Base-by-base conservation (phyloP, 306 rosid genomes). In the Crotalaria pallida region DNA sequence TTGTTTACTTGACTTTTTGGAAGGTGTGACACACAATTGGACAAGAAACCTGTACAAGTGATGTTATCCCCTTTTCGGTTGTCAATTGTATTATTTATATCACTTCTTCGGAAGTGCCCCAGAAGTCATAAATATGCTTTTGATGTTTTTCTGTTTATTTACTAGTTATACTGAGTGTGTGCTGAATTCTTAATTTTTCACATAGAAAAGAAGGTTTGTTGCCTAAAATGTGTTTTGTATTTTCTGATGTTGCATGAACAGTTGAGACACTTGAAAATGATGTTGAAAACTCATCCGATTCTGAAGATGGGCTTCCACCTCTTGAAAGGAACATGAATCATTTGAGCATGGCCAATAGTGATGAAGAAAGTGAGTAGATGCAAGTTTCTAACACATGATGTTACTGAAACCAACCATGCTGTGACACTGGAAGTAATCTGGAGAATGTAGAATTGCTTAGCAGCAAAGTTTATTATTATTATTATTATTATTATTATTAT, bases 311-410 rank as follows among this genome's bases (percentile, higher is more conserved):
- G 60, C 95, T 90, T 78, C 96, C 98, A 4, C 97, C 98, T 18
- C 88, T 90, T 21, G 98, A 90, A 81, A 88, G 22, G 86, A 94
- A 94, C 72, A 84, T 84, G 88, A 94, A 94, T 77, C 98, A 84
- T 81, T 81, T 87, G 86, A 79, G 21, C 78, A 63, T 92, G 9
- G 65, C 15, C 64, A 77, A 80, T 26, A 84, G 85, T 58, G 91
- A 88, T 47, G 84, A 79, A 33, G 87, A 76, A 58, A 79, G 80
- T 15, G 82, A 82, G 51, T 88, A 79, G 73, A 73, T 34, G 34
- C 21, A 58, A 65, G n/a, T 81, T 34, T 60, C 59, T n/a, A 49
- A 9, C 24, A 23, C 72, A 12, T 12, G 48, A 68, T 48, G 21
- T 38, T 57, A 59, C 63, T 58, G n/a, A n/a, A n/a, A n/a, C 58